Base-by-base conservation (phyloP, 2,329 filamentous ascomycete genomes). In the Fusarium zealandicum region DNA sequence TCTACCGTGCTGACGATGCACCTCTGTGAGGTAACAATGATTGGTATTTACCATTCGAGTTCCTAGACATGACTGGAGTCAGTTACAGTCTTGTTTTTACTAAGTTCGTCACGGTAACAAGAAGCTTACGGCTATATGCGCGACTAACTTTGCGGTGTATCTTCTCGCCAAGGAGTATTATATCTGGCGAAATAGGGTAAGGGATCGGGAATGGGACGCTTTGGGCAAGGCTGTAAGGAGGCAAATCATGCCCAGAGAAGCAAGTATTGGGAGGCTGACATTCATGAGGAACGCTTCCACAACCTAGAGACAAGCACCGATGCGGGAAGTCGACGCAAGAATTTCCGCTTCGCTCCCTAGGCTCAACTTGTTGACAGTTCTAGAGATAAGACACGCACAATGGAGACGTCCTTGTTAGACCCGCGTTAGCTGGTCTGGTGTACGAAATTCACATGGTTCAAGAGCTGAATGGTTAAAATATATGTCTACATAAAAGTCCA, bases 1-100 rank as follows among this genome's bases (percentile, higher is more conserved):
- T 70, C 14, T 70, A 70, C 36, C 64, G 61, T n/a, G 57, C 52
- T 5, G 46, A 60, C 7, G 51, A 61, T 27, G 43, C 40, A 2
- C 54, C 54, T 6, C 31, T 57, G 51, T 57, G 14, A 40, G 51
- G 39, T 17, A 3, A 8, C 8, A 5, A 25, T 9, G 22, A 25
- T 25, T 25, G 20, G 7, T 22, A 8, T 25, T 25, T 8, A 8
- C 9, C 22, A 25, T 8, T 3, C 7, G 22, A 25, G 22, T 9
- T 25, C 7, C 4, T 6, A 6, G 4, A 20, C 20, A 20, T 7
- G 9, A 5, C 22, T 8, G n/a, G n/a, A 25, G 22, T 25, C 22
- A 8, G 6, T 25, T 8, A 25, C 5, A n/a, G n/a, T n/a, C n/a
- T 25, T 25, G 22, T 25, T 12, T 41, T 20, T 17, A 7, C 2